Conservation (phyloP, 768 basidiomycete genomes). For the Termitomyces bulborhizus region DNA sequence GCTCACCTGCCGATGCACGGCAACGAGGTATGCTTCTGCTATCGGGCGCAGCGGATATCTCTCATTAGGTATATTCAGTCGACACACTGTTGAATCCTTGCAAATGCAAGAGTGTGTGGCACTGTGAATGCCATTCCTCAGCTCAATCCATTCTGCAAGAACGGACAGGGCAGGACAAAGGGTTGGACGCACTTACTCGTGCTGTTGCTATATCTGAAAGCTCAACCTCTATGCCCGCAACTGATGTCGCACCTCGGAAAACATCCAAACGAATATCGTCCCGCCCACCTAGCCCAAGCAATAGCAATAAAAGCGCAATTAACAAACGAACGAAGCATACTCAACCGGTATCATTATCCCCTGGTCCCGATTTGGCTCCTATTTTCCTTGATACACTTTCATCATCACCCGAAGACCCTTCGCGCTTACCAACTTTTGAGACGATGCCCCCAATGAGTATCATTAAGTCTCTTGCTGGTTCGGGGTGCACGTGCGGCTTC, state of each 20-base stretch:
- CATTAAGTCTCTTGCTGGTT: slow-evolving; percentile 53
- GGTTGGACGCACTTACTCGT: slow-evolving; percentile 28
- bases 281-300: slow-evolving; percentile 24
- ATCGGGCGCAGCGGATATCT: slow-evolving; percentile 7
- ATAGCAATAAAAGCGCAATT: slow-evolving; percentile 10
- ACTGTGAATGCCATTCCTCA: slow-evolving; percentile 41
- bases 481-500: slow-evolving; percentile 69
- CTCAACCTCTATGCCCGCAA: slow-evolving; percentile 11
- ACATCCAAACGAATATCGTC: slow-evolving; percentile 18
- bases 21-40: slow-evolving; percentile 37
- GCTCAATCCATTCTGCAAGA: slow-evolving; percentile 2
- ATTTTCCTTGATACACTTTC: slow-evolving; percentile 28
- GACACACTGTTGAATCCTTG: slow-evolving; percentile 61
- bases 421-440: slow-evolving; percentile 40
- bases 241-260: not conserved
- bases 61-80: slow-evolving; percentile 30
- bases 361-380: slow-evolving; percentile 43
- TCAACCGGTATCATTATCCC: slow-evolving; percentile 13
- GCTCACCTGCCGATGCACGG: slow-evolving; percentile 33
- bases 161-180: slow-evolving; percentile 5
- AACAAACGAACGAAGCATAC: slow-evolving; percentile 28
- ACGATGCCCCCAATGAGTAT: slow-evolving; percentile 56
- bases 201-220: slow-evolving; percentile 30
- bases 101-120: slow-evolving; percentile 47
- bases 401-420: slow-evolving; percentile 12